Evolutionary conservation across 768 basidiomycete genomes (phyloP).

Genomic region (Macrocybe gigantea): DNA sequence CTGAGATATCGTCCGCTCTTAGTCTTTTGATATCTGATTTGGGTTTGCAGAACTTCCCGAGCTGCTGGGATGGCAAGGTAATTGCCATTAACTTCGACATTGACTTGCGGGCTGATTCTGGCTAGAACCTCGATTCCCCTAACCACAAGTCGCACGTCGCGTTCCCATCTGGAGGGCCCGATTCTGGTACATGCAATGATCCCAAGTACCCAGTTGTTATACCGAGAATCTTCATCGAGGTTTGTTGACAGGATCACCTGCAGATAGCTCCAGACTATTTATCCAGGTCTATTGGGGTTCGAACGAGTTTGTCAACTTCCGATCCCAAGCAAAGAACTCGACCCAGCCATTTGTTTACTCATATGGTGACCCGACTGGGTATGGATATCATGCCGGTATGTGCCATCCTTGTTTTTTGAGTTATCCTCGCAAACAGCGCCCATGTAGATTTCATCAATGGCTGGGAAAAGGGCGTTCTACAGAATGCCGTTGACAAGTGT

Average conservation of each 20-base stretch:
- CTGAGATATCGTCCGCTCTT: not conserved
- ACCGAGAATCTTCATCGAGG: slow-evolving; percentile 49
- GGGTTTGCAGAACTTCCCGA: slow-evolving; percentile 38
- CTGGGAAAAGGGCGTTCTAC: slow-evolving; percentile 52
- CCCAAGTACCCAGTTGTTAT: slow-evolving; percentile 38
- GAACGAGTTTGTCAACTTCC: slow-evolving; percentile 24
- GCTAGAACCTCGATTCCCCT: slow-evolving; percentile 37
- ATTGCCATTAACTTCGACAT: not conserved
- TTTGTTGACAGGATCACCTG: slow-evolving; percentile 10
- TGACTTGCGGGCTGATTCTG: not conserved
- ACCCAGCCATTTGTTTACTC: slow-evolving; percentile 52
- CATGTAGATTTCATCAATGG: slow-evolving; percentile 49
- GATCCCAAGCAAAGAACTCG: slow-evolving; percentile 38
- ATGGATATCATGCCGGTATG: slow-evolving; percentile 53
- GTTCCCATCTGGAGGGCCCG: slow-evolving; percentile 40
- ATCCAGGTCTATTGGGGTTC: slow-evolving; percentile 40
- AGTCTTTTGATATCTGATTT: not conserved
- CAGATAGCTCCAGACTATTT: not conserved
- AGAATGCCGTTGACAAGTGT: slow-evolving; percentile 49
- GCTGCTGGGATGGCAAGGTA: slow-evolving; percentile 54
- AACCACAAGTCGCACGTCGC: slow-evolving; percentile 51
- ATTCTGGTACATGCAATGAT: slow-evolving; percentile 42
- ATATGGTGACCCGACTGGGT: slow-evolving; percentile 58
- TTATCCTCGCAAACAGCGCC: not conserved
- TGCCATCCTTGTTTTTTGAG: not conserved